Evolutionary conservation across 768 basidiomycete genomes (phyloP).

Genomic region (Pisolithus orientalis): DNA sequence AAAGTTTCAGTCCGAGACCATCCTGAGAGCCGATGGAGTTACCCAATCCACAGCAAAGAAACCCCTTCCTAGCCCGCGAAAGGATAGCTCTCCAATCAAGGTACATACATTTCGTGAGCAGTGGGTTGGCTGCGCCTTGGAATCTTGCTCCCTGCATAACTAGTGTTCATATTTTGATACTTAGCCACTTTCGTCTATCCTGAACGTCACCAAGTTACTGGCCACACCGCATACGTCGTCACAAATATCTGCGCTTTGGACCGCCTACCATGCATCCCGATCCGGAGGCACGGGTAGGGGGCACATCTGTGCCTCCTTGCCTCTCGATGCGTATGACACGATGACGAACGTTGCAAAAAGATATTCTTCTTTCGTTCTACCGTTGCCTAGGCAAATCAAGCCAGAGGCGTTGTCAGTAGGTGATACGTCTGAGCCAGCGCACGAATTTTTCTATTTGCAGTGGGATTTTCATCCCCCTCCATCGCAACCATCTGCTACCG

Average conservation of each 20-base stretch:
- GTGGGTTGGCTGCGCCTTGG: no score
- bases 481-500: constrained; percentile 42
- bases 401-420: constrained; percentile 23
- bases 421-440: constrained; percentile 35
- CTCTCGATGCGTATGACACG: constrained; percentile 61
- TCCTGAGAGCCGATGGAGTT: constrained; percentile 4
- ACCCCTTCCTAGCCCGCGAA: constrained; percentile 29
- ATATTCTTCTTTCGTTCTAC: constrained; percentile 79
- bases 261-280: constrained; percentile 77
- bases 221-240: constrained; percentile 61
- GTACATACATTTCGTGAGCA: constrained; percentile 26
- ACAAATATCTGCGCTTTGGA: constrained; percentile 83
- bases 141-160: neutral
- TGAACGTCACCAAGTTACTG: constrained; percentile 70
- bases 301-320: constrained; percentile 78
- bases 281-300: constrained; percentile 78
- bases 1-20: constrained; percentile 9
- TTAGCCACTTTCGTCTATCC: constrained; percentile 75
- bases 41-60: constrained; percentile 5
- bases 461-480: constrained; percentile 84
- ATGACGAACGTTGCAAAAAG: constrained; percentile 58
- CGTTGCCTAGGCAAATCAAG: constrained; percentile 53
- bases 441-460: constrained; percentile 83
- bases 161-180: neutral
- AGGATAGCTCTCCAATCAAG: constrained; percentile 66